Conservation (phyloP, 1,284 basidiomycete species). For the Schizophyllum amplum region DNA sequence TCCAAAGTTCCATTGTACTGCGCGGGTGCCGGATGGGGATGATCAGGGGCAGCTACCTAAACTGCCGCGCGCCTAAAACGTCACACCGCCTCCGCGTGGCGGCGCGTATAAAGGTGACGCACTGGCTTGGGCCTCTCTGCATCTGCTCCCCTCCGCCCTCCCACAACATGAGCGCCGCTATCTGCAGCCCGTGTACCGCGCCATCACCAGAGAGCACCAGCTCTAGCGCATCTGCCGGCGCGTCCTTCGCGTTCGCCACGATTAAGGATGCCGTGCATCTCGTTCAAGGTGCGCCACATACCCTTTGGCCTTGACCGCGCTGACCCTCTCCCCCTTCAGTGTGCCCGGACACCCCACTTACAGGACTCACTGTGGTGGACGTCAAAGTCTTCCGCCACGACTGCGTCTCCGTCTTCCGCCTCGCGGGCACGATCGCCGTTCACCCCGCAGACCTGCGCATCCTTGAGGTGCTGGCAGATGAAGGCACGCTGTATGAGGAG, state of each 20-base stretch:
- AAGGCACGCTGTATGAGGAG: slow-evolving; percentile 46
- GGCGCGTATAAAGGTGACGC: background rate
- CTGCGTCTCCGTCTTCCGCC: slow-evolving; percentile 52
- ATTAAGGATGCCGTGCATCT: slow-evolving; percentile 9
- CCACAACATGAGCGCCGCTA: background rate
- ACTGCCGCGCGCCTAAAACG: background rate
- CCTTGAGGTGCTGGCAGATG: slow-evolving; percentile 44
- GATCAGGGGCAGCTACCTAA: background rate
- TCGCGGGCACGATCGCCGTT: slow-evolving; percentile 33
- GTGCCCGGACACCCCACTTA: slow-evolving; percentile 18
- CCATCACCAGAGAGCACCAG: background rate
- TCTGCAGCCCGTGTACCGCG: background rate
- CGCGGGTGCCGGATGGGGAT: background rate
- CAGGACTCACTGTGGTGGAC: slow-evolving; percentile 30
- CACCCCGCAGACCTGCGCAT: slow-evolving; percentile 47
- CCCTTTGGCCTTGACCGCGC: background rate
- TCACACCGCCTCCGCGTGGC: background rate
- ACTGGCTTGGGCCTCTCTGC: background rate
- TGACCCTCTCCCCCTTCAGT: background rate
- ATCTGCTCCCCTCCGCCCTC: background rate
- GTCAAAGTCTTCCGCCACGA: slow-evolving; percentile 49
- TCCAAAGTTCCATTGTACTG: background rate
- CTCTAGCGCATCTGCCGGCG: background rate
- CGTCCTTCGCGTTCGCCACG: background rate
- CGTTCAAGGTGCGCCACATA: slow-evolving; percentile 7